phyloP scores from a whole-genome alignment of 2,329 filamentous ascomycete species.

The Elsinoe fawcettii region DNA sequence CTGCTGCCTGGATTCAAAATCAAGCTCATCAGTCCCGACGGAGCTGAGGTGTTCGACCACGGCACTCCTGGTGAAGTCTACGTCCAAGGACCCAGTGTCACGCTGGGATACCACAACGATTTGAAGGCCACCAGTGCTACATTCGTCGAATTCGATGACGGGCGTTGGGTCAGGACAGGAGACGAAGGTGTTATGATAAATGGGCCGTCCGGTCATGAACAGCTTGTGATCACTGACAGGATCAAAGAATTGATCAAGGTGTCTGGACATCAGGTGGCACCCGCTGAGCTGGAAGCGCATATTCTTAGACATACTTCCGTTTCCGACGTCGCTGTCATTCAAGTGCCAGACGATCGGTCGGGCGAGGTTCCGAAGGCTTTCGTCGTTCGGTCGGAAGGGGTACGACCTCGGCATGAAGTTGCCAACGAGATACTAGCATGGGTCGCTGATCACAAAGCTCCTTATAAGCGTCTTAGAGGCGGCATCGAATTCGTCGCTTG shows the following conservation, averaged over 20 bases:
- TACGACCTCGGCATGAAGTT: conserved; percentile 22
- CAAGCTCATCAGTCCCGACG: conserved; percentile 59
- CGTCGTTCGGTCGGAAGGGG: not conserved
- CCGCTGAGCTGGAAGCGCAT: conserved; percentile 24
- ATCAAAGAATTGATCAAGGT: conserved; percentile 30
- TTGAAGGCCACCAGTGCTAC: conserved; percentile 27
- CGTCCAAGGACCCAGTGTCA: conserved; percentile 33
- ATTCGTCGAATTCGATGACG: conserved; percentile 11
- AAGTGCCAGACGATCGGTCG: conserved; percentile 24
- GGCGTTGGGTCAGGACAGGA: conserved; percentile 11
- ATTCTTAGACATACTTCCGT: conserved; percentile 22
- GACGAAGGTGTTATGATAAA: conserved; percentile 20
- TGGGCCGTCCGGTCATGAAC: conserved; percentile 28
- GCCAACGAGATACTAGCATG: conserved; percentile 32
- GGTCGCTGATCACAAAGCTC: conserved; percentile 32
- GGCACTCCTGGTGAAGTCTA: conserved; percentile 39
- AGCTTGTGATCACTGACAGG: conserved; percentile 30
- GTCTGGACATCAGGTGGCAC: conserved; percentile 26
- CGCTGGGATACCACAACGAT: conserved; percentile 35
- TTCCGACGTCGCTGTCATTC: conserved; percentile 22
- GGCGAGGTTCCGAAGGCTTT: conserved; percentile 29
- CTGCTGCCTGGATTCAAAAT: conserved; percentile 55
- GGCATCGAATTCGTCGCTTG: conserved; percentile 48
- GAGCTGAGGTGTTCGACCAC: conserved; percentile 56
- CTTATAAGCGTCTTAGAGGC: conserved; percentile 35